A percentile compares a stretch with the other conserved stretches of the same genome.
phyloP scores from a whole-genome alignment of 345 rosid species.

The Eucalyptus melliodora region DNA sequence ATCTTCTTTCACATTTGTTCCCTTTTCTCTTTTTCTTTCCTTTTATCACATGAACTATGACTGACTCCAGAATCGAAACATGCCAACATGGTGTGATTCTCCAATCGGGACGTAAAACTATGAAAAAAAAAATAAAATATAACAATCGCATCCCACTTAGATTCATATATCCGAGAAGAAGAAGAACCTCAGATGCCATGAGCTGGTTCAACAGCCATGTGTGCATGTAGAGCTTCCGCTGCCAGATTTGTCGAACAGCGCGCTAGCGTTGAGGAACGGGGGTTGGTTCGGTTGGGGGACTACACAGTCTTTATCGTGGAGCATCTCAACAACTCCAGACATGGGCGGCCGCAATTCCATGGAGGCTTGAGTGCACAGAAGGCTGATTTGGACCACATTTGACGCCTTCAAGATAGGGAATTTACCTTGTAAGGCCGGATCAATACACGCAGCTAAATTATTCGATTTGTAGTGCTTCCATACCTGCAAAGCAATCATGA shows the following conservation, averaged over 20 bases:
- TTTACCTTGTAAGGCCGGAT: conserved; percentile 16
- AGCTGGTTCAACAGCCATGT: background rate
- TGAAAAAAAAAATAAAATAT: background rate
- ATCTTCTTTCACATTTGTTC: too few relatives aligned
- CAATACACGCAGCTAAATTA: conserved; percentile 14
- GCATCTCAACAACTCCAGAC: conserved; percentile 43
- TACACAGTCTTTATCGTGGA: conserved; percentile 8
- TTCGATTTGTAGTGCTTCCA: conserved; percentile 50
- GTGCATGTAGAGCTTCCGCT: background rate
- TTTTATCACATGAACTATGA: background rate
- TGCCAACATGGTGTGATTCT: background rate
- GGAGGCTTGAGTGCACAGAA: conserved; percentile 69
- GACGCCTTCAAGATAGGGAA: conserved; percentile 26
- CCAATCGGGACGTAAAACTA: background rate
- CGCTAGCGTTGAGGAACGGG: conserved; percentile 65
- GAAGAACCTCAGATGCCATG: background rate
- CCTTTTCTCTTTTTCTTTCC: too few relatives aligned
- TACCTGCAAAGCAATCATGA: conserved; percentile 18
- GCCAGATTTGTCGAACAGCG: conserved; percentile 14
- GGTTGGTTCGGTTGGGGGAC: conserved; percentile 57
- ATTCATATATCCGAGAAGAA: background rate
- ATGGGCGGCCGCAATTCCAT: conserved; percentile 50
- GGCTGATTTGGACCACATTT: conserved; percentile 52
- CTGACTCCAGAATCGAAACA: background rate
- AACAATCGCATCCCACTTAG: background rate